These are phyloP conservation scores for Wallacemonas sp. DNA, from an alignment of 208 protist genomes.

Conservation along the genomic window DNA sequence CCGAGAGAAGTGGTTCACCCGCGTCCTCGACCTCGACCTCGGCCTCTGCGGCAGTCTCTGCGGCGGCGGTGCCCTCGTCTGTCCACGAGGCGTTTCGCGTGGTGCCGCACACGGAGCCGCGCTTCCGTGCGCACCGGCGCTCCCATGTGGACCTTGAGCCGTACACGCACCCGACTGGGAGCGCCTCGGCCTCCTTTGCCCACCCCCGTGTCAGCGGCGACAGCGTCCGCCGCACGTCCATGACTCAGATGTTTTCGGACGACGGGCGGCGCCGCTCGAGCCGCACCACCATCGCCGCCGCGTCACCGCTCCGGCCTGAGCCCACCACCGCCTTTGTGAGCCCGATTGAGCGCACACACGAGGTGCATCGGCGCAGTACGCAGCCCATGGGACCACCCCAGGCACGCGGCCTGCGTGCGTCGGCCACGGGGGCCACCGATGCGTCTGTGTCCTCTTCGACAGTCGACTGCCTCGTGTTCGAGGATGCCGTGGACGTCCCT, in stretches of 20 bases:
- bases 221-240: not conserved
- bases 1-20: not conserved
- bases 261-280: not conserved
- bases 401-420: not conserved
- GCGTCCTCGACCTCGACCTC: not conserved
- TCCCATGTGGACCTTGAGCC: constrained; percentile 20
- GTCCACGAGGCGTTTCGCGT: constrained; percentile 13
- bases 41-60: not conserved
- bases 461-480: not conserved
- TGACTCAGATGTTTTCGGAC: constrained; percentile 12
- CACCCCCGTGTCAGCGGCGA: constrained; percentile 14
- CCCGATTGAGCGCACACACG: not conserved
- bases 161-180: constrained; percentile 8
- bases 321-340: not conserved
- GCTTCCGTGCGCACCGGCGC: constrained; percentile 16
- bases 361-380: not conserved
- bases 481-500: not conserved
- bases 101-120: constrained; percentile 11
- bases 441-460: not conserved
- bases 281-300: not conserved
- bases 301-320: not conserved
- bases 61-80: too few relatives aligned
- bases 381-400: constrained; percentile 2
- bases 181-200: not conserved
- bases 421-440: not conserved